Conservation (phyloP, 805 yeast genomes). For the Priceomyces medius region DNA sequence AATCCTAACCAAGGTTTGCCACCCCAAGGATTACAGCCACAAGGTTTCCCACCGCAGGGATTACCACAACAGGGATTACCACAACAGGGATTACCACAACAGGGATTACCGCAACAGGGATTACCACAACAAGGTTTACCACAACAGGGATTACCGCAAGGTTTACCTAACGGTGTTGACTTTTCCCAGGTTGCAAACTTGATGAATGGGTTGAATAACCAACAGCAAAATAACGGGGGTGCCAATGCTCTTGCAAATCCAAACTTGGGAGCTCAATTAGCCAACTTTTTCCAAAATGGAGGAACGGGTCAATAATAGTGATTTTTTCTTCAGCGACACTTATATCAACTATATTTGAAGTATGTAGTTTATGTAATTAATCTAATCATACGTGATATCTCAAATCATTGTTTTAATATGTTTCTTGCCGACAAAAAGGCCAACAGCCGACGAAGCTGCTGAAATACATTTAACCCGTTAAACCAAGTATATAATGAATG, state of each 20-base stretch:
- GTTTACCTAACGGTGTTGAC: slow-evolving; percentile 13
- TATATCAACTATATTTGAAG: not conserved
- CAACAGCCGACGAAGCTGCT: too few relatives aligned
- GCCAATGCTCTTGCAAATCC: slow-evolving; percentile 19
- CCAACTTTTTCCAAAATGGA: slow-evolving; percentile 34
- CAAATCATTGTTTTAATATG: too few relatives aligned
- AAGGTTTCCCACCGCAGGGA: slow-evolving; percentile 7
- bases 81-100: not conserved
- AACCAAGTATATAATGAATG: too few relatives aligned
- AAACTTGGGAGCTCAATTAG: slow-evolving; percentile 38
- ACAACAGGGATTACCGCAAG: slow-evolving; percentile 5
- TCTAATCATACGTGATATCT: not conserved
- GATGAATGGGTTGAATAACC: slow-evolving; percentile 9
- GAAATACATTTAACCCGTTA: too few relatives aligned
- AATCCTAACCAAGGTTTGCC: slow-evolving; percentile 7
- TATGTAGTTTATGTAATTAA: slow-evolving; percentile 1
- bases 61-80: not conserved
- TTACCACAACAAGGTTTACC: slow-evolving; percentile 6
- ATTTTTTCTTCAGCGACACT: not conserved
- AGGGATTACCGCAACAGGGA: not conserved
- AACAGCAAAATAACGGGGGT: slow-evolving; percentile 12
- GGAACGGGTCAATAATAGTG: slow-evolving; percentile 11
- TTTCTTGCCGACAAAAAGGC: too few relatives aligned
- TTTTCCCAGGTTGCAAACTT: slow-evolving; percentile 15
- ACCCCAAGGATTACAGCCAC: slow-evolving; percentile 11